Conservation (phyloP, 2,329 filamentous ascomycete genomes). For the Byssothecium circinans region DNA sequence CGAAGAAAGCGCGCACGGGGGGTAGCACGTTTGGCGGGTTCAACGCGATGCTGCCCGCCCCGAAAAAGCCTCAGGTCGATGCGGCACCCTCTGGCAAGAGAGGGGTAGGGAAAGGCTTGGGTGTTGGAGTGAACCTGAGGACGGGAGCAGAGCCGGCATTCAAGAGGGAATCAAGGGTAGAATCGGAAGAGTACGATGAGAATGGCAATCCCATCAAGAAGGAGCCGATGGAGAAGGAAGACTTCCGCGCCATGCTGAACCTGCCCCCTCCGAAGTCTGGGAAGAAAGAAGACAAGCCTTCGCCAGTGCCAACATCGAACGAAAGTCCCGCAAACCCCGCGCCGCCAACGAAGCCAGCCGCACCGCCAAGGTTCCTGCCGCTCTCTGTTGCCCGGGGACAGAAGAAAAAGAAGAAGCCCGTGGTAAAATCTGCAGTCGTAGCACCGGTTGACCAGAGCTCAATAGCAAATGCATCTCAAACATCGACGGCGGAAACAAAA, state of each 20-base stretch:
- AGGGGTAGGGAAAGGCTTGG: constrained; percentile 45
- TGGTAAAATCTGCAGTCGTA: constrained; percentile 10
- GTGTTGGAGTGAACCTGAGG: constrained; percentile 70
- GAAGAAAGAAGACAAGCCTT: constrained; percentile 22
- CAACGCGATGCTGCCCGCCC: constrained; percentile 82
- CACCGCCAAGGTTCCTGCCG: constrained; percentile 83
- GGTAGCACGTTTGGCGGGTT: constrained; percentile 75
- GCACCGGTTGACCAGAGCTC: constrained; percentile 3
- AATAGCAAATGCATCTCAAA: constrained; percentile 13
- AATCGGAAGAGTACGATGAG: constrained; percentile 38
- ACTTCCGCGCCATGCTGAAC: constrained; percentile 36
- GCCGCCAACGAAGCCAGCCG: constrained; percentile 68
- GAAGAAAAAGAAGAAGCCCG: constrained; percentile 59
- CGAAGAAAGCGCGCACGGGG: constrained; percentile 69
- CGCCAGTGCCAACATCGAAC: background rate
- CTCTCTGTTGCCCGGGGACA: constrained; percentile 79
- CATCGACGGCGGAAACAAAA: constrained; percentile 19
- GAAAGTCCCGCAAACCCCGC: constrained; percentile 41
- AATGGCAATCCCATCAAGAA: constrained; percentile 36
- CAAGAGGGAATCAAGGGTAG: constrained; percentile 59
- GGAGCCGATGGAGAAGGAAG: constrained; percentile 33
- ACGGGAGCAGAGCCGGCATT: constrained; percentile 85
- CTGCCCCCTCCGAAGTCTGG: constrained; percentile 37
- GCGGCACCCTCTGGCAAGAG: constrained; percentile 31
- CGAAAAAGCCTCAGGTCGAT: constrained; percentile 60